Evolutionary conservation across 2,329 filamentous ascomycete genomes (phyloP).

Genomic region (Trichoderma sp.): DNA sequence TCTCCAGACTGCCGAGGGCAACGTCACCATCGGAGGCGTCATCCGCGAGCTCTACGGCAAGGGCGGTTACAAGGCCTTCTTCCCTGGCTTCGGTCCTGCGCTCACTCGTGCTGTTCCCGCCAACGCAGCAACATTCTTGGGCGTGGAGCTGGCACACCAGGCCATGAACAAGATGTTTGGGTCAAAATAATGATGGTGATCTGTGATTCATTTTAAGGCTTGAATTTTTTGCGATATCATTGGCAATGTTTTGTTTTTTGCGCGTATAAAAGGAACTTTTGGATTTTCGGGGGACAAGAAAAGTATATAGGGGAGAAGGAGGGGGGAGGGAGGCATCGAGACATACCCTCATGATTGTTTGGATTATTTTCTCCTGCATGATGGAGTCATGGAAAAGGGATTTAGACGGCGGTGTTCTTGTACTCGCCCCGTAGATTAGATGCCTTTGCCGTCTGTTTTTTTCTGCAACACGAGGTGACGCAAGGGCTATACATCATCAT

Average conservation of each 20-base stretch:
- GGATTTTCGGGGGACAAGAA: not conserved
- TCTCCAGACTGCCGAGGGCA: constrained; percentile 86
- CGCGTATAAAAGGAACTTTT: not conserved
- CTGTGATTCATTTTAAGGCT: not conserved
- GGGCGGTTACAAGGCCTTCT: constrained; percentile 88
- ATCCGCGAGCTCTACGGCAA: constrained; percentile 77
- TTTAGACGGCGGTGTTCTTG: not conserved
- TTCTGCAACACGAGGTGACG: not conserved
- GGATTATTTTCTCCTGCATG: not conserved
- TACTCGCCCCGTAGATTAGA: not conserved
- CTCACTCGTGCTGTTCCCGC: constrained; percentile 90
- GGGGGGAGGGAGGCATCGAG: not conserved
- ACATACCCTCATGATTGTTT: not conserved
- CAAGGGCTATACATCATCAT: not conserved
- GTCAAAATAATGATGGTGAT: not conserved
- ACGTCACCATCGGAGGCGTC: constrained; percentile 75
- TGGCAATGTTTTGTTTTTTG: not conserved
- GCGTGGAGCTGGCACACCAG: constrained; percentile 80
- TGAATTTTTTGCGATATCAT: not conserved
- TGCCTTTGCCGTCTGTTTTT: not conserved
- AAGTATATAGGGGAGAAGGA: not conserved
- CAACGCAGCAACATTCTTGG: constrained; percentile 92
- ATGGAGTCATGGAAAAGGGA: not conserved
- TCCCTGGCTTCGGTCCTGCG: constrained; percentile 92
- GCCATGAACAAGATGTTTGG: constrained; percentile 75